Evolutionary conservation across 176 grass and related monocot species (phyloP).

Genomic region (Avena sativa): DNA sequence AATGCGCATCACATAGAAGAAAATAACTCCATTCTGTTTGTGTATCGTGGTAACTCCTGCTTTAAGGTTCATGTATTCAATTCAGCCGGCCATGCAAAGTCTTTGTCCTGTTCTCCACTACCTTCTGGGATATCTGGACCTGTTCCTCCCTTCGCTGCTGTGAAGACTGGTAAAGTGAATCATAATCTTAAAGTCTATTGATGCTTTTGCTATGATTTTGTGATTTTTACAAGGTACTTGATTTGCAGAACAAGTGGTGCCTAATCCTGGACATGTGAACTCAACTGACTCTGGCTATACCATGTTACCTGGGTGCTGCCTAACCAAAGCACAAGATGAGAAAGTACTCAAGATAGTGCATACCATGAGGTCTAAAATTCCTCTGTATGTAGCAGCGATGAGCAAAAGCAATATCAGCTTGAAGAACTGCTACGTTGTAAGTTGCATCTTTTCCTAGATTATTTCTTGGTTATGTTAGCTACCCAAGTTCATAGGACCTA

Average conservation of each 20-base stretch:
- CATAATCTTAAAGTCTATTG: not conserved
- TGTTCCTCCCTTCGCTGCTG: not conserved
- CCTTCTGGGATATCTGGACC: not conserved
- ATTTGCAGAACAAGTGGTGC: not conserved
- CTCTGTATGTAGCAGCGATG: conserved; percentile 15
- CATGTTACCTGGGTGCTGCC: not conserved
- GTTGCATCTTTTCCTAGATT: not conserved
- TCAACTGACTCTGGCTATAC: not conserved
- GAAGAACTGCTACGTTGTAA: not conserved
- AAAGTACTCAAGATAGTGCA: not conserved
- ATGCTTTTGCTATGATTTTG: not conserved
- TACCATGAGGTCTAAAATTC: not conserved
- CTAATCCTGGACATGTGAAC: not conserved
- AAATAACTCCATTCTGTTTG: conserved; percentile 39
- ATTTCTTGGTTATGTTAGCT: not conserved
- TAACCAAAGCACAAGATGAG: not conserved
- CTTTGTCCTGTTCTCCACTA: not conserved
- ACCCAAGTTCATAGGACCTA: not conserved
- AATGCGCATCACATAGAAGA: conserved; percentile 13
- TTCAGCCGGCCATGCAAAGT: not conserved
- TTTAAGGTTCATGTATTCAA: conserved; percentile 41
- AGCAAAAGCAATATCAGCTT: not conserved
- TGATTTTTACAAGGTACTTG: not conserved
- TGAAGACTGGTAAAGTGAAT: not conserved
- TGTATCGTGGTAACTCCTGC: conserved; percentile 18